Evolutionary conservation across 352 stramenopile species (phyloP), one percentile per base, ranked within the genome.

Genomic region (Phytophthora capsici): DNA sequence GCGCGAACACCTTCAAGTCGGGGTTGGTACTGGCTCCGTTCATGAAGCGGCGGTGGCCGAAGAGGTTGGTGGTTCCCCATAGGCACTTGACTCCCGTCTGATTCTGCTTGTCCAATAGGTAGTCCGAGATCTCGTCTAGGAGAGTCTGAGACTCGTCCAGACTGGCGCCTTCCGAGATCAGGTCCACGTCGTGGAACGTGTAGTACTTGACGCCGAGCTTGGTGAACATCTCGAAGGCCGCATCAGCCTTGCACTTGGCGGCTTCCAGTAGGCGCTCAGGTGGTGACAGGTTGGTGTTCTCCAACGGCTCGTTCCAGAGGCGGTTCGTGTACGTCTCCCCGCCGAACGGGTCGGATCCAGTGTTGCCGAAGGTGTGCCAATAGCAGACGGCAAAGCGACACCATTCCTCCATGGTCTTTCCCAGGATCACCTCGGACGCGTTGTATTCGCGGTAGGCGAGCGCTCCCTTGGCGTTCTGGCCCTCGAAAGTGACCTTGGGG

Each of bases 361-460:
- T 67, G 45, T 67, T 74, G 44, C 66, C 63, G 46, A 84, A 82
- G 34, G 76, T 80, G 70, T 80, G 74, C 77, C 81, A 88, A 57
- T 88, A 90, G 69, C 81, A 89, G 1, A 90, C 76, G 25, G 73
- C 73, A 51, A 89, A 89, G 66, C 77, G 72, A 43, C 72, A 82
- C 76, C 76, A 84, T 30, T 89, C 80, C 54, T 82, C 73, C 86
- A 94, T 94, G 34, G 69, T 63, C 63, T 93, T 94, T 65, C 86
- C 88, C 49, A 91, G 34, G 49, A 96, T 82, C 17, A 91, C 63
- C 54, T 93, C 77, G 25, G 84, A 69, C 12, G 84, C 66, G 70
- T 93, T 90, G 81, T 96, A 96, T 67, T 90, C 84, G 17, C 82
- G 71, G 59, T 89, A 96, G 20, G 75, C 75, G 14, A 96, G 70